A percentile compares a stretch with the other conserved stretches of the same genome.
These are phyloP conservation scores for Ophiorrhiza pumila DNA, from an alignment of 257 asterid genomes.

Conservation along the genomic window DNA sequence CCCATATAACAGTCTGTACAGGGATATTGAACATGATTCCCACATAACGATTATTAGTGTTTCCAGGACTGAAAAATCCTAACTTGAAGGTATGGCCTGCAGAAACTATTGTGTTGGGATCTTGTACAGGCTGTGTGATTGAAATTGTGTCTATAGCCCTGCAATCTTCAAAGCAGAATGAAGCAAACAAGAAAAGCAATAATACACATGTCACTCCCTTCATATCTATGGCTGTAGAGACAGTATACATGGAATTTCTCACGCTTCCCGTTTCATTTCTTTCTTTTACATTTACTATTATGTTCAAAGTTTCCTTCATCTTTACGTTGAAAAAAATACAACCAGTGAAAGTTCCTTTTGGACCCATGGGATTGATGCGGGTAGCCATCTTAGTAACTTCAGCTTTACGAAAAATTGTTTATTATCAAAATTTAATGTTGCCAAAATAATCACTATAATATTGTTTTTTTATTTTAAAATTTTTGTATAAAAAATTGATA, in stretches of 20 bases:
- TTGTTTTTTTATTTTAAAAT: too few relatives aligned
- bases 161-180: background rate
- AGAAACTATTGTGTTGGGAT: conserved; percentile 18
- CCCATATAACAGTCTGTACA: conserved; percentile 33
- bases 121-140: conserved; percentile 12
- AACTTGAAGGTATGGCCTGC: conserved; percentile 16
- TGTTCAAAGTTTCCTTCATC: too few relatives aligned
- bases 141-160: conserved; percentile 12
- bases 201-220: background rate
- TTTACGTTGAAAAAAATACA: too few relatives aligned
- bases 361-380: too few relatives aligned
- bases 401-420: too few relatives aligned
- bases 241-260: background rate
- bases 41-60: conserved; percentile 19
- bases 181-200: background rate
- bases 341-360: too few relatives aligned
- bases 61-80: conserved; percentile 24
- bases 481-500: too few relatives aligned
- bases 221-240: background rate
- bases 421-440: too few relatives aligned
- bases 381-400: too few relatives aligned
- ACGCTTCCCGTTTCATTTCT: too few relatives aligned
- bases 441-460: too few relatives aligned
- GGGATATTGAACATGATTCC: conserved; percentile 18
- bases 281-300: too few relatives aligned